Base-by-base conservation (phyloP, 2,329 filamentous ascomycete species). In the Talaromyces marneffei region DNA sequence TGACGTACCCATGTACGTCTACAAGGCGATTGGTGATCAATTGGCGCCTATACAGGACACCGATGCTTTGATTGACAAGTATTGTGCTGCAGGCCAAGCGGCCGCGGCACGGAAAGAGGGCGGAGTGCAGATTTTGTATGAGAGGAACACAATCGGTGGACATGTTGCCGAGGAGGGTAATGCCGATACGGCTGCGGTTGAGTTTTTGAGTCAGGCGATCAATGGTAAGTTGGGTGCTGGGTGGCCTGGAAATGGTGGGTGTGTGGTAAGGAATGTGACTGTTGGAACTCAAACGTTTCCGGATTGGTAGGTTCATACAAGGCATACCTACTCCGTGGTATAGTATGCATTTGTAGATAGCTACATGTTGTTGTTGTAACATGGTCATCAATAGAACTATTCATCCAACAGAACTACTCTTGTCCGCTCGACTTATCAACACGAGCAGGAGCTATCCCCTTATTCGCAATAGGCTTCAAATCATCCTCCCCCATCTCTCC, bases 401-500 rank as follows among this genome's bases (percentile, higher is more conserved):
- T 44, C 42, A 4, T 50, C 25, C 27, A n/a, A 50, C 16, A 31
- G 29, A 35, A 9, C n/a, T n/a, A n/a, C n/a, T n/a, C n/a, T n/a
- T n/a, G n/a, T n/a, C n/a, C n/a, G n/a, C 39, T 39, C 4, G 39
- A n/a, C 29, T 53, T 16, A 12, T 42, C 46, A 2, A 52, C 54
- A 9, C 53, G 29, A 10, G 20, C 56, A 25, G 55, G 56, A 12
- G 57, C 18, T 31, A 71, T 65, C 1, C 67, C 66, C 44, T 71
- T 65, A 52, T 69, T 68, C 5, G 73, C 75, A 65, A 71, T 46
- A 1, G 68, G 74, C 42, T 72, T 69, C 44, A 77, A 58, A 66
- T 76, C 74, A 46, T 70, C 70, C 63, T 77, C 75, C 1, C 75
- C 76, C 78, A 81, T 80, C 63, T 78, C 71, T 0, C 78, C 79